These are phyloP conservation scores for Elsinoe batatas DNA, from an alignment of 2,329 filamentous ascomycete species.

Conservation along the genomic window DNA sequence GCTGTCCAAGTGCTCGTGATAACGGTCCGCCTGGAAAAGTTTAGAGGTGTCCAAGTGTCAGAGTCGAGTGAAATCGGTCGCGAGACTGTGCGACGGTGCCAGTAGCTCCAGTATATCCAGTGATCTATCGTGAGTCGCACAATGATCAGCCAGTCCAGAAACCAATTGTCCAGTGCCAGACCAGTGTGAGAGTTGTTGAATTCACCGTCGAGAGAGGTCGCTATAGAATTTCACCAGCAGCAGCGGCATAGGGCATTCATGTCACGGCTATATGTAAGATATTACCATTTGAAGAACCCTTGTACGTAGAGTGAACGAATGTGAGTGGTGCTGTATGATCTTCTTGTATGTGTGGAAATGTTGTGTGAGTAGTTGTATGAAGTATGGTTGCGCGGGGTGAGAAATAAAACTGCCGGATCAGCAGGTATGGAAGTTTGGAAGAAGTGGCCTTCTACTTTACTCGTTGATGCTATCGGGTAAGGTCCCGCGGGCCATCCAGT, in stretches of 20 bases:
- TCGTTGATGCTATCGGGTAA: constrained; percentile 9
- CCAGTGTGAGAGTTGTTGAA: no score
- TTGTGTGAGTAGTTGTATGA: not conserved
- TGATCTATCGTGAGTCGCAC: no score
- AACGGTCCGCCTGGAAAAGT: not conserved
- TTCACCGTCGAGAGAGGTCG: no score
- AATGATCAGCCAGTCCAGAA: no score
- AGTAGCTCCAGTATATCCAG: no score
- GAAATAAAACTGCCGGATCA: constrained; percentile 9
- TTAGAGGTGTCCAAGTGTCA: not conserved
- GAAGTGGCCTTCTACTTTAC: constrained; percentile 10
- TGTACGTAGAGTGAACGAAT: not conserved
- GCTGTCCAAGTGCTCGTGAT: not conserved
- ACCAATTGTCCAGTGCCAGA: no score
- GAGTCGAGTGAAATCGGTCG: not conserved
- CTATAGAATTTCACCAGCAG: no score
- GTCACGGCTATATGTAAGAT: no score
- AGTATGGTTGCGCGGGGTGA: not conserved
- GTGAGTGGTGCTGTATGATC: not conserved
- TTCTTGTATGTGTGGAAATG: not conserved
- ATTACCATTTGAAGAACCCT: not conserved
- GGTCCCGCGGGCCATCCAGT: not conserved
- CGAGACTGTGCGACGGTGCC: not conserved
- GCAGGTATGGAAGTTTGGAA: not conserved
- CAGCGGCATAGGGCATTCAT: no score